Evolutionary conservation across 2,329 filamentous ascomycete genomes (phyloP).

Genomic region (Phialemoniopsis sp.): DNA sequence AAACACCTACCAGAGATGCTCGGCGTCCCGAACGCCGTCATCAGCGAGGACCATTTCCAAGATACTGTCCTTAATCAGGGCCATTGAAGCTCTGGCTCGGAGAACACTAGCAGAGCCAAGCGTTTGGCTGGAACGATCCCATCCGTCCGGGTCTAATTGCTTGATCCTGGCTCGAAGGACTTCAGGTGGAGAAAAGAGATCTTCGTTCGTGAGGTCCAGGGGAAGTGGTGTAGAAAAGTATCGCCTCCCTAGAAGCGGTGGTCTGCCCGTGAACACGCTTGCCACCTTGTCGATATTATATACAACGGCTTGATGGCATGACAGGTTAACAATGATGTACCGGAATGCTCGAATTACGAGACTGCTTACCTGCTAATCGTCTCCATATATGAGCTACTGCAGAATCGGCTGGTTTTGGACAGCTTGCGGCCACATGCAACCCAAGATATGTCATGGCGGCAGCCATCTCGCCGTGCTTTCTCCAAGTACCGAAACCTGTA

Average conservation of each 20-base stretch:
- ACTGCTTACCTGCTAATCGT: not conserved
- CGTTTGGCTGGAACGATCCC: conserved; percentile 38
- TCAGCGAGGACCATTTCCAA: conserved; percentile 50
- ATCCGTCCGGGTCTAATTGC: conserved; percentile 43
- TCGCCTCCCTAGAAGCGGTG: conserved; percentile 45
- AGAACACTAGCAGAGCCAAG: conserved; percentile 38
- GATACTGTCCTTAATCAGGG: conserved; percentile 52
- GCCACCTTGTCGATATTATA: conserved; percentile 44
- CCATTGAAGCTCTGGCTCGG: conserved; percentile 41
- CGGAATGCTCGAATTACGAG: not conserved
- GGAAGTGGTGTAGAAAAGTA: conserved; percentile 51
- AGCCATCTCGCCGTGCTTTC: not conserved
- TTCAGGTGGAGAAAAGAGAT: conserved; percentile 37
- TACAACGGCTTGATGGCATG: not conserved
- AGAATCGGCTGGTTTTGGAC: not conserved
- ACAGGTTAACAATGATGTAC: conserved; percentile 3
- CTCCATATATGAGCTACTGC: not conserved
- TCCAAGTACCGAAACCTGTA: not conserved
- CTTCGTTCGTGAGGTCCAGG: conserved; percentile 47
- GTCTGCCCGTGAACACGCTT: conserved; percentile 49
- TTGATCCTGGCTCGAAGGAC: conserved; percentile 30
- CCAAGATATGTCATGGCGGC: conserved; percentile 2
- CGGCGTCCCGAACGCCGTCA: conserved; percentile 11
- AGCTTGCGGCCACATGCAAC: conserved; percentile 1
- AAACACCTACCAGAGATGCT: not conserved